Percentiles rank a stretch among this genome's conserved stretches.
phyloP scores from a whole-genome alignment of 1,139 yeast species.

The Pichia terricola region DNA sequence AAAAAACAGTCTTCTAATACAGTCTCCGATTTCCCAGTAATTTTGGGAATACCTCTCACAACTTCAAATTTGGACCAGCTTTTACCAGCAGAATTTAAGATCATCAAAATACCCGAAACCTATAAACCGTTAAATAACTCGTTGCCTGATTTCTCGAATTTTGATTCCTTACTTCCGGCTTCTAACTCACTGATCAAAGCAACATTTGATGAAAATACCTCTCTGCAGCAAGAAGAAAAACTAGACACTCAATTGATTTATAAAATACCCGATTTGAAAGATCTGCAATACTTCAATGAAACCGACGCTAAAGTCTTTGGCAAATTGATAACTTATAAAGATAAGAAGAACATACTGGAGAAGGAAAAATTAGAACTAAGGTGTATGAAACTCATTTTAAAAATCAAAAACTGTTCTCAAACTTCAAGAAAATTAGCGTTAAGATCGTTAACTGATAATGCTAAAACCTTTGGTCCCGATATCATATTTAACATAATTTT shows the following conservation, averaged over 20 bases:
- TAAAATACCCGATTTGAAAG: conserved; percentile 57
- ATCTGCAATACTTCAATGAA: conserved; percentile 57
- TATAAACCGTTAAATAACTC: conserved; percentile 30
- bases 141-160: conserved; percentile 30
- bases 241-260: conserved; percentile 33
- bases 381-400: conserved; percentile 55
- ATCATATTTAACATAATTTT: conserved; percentile 58
- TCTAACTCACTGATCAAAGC: neutral
- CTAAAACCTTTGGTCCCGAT: conserved; percentile 60
- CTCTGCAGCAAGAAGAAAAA: conserved; percentile 12
- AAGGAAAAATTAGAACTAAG: conserved; percentile 53
- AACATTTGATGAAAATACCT: conserved; percentile 17
- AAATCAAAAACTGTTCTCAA: conserved; percentile 72
- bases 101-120: conserved; percentile 39
- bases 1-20: neutral
- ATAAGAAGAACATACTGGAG: conserved; percentile 27
- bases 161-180: conserved; percentile 12
- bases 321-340: conserved; percentile 37
- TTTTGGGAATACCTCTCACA: conserved; percentile 39
- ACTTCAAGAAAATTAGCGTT: conserved; percentile 60
- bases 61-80: conserved; percentile 41
- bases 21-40: conserved; percentile 34
- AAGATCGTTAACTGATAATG: conserved; percentile 56
- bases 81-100: conserved; percentile 46
- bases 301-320: conserved; percentile 71